Conservation (phyloP, 2,329 filamentous ascomycete genomes). For the Didymosphaeria variabile region DNA sequence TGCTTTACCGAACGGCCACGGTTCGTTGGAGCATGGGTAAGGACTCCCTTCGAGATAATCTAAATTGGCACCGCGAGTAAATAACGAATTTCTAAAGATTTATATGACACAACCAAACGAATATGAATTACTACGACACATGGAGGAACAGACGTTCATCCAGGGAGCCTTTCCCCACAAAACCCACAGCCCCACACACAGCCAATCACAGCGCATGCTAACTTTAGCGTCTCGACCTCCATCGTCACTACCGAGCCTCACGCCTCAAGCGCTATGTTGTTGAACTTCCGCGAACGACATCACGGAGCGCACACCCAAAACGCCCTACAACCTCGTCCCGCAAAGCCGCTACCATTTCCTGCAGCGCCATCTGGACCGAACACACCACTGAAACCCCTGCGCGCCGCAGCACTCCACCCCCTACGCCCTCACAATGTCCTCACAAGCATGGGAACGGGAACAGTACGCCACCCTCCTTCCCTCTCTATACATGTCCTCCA, state of each 20-base stretch:
- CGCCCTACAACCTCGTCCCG: background rate
- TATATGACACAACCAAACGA: no score
- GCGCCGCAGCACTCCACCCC: background rate
- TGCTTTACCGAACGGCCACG: no score
- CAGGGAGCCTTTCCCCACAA: background rate
- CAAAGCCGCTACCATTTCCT: background rate
- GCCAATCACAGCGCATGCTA: conserved; percentile 5
- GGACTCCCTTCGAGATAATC: no score
- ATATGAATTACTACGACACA: no score
- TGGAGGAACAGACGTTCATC: background rate
- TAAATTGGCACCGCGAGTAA: no score
- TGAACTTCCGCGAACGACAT: background rate
- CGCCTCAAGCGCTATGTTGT: background rate
- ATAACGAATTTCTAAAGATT: no score
- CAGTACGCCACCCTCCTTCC: conserved; percentile 5
- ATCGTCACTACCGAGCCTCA: conserved; percentile 12
- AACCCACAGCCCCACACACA: background rate
- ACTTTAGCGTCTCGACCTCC: conserved; percentile 3
- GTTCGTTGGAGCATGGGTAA: no score
- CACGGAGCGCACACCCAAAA: background rate
- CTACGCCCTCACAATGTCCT: conserved; percentile 9
- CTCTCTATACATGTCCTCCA: background rate
- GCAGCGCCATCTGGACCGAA: background rate
- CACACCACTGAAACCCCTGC: background rate
- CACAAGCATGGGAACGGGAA: conserved; percentile 21